A percentile compares a stretch with the other conserved stretches of the same genome.
phyloP scores from a whole-genome alignment of 371 early-diverging fungal species.

The Mucor plumbeus region DNA sequence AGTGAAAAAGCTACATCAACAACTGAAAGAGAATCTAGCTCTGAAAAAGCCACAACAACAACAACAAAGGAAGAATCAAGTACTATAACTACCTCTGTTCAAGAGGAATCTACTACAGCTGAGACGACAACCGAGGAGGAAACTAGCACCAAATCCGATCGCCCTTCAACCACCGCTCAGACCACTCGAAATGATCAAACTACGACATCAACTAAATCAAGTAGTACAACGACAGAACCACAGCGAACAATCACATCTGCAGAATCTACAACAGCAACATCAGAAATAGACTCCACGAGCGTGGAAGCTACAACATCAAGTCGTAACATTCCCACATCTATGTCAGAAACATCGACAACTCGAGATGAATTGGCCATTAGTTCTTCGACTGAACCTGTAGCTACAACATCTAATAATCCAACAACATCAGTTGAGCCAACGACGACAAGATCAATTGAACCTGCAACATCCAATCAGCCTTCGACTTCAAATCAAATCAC shows the following conservation, averaged over 20 bases:
- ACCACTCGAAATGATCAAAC: not conserved
- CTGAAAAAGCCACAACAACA: not conserved
- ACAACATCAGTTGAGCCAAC: too few species aligned
- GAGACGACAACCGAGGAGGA: not conserved
- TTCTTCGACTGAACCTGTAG: too few species aligned
- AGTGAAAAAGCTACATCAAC: not conserved
- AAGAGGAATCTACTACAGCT: not conserved
- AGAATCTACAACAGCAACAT: not conserved
- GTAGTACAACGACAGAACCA: not conserved
- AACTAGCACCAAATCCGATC: not conserved
- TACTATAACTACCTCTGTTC: not conserved
- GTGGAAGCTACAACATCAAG: not conserved
- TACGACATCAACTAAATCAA: not conserved
- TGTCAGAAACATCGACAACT: not conserved
- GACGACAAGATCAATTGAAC: not conserved
- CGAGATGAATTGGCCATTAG: not conserved
- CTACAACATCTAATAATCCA: too few species aligned
- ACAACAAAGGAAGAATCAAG: not conserved
- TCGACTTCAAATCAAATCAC: not conserved
- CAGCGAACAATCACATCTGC: not conserved
- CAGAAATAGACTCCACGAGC: not conserved
- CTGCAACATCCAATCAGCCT: not conserved
- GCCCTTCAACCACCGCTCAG: conserved; percentile 5
- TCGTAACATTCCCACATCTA: not conserved
- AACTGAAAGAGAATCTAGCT: not conserved